Evolutionary conservation across 345 rosid genomes (phyloP), one percentile per base, ranked within the genome.

Genomic region (Balakata baccata): DNA sequence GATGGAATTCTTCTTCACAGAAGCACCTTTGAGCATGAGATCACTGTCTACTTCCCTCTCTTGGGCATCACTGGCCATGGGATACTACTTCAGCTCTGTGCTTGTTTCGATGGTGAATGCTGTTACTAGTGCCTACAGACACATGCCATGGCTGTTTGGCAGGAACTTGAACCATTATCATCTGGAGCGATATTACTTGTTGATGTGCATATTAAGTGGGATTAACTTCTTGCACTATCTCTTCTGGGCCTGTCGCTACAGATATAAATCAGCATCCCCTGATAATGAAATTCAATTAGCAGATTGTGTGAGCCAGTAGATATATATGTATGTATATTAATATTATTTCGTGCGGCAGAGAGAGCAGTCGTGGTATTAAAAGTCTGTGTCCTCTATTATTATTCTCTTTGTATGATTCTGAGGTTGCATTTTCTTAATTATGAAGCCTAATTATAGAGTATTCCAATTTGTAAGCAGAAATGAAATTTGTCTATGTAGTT

Each of bases 1-100:
- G 97, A 87, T 94, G 97, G 97, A 94, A 37, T 88, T 92, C 79
- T 90, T 92, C 88, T 94, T 94, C 87, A 89, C 94, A 0, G 97
- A 90, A 75, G 92, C 96, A 45, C 94, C 96, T 16, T 66, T 73
- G 25, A 82, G 90, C 71, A 94, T 90, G 98, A 87, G 97, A 73
- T 94, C 97, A 23, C 83, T 94, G 78, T 92, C 97, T 46, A 94
- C 92, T 16, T 86, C 97, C 12, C 89, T 94, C 59, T 94, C 97
- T 5, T 92, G 98, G 98, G 85, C 92, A n/a, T 94, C 98, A 29
- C 85, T 92, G 43, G 94, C 98, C 14, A 87, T 92, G 92, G 98
- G 98, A 39, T 92, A 92, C 81, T 94, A 92, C 73, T 78, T 92
- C 73, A 94, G 97, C 79, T 89, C 97, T 6, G 91, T 87, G 79